Evolutionary conservation across 306 rosid genomes (phyloP).

Genomic region (Mucuna pruriens): DNA sequence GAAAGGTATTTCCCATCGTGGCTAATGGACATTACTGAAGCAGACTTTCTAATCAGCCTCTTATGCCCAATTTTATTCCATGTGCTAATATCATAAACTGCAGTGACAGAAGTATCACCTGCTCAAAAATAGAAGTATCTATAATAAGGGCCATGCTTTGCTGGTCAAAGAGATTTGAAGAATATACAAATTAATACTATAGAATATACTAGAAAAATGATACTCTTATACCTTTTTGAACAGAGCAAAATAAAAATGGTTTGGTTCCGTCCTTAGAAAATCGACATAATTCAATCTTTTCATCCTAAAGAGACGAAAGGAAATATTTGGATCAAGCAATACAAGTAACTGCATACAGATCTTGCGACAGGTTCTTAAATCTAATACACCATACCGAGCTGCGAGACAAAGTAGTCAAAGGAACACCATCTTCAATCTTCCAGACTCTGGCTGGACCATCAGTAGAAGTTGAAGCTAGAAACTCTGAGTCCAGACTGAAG

Average conservation of each 20-base stretch:
- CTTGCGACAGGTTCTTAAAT: conserved; percentile 10
- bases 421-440: conserved; percentile 89
- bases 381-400: conserved; percentile 55
- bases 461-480: conserved; percentile 85
- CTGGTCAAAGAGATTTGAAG: conserved; percentile 29
- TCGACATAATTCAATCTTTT: conserved; percentile 86
- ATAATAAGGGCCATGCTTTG: conserved; percentile 18
- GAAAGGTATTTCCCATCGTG: conserved; percentile 97
- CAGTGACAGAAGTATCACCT: conserved; percentile 71
- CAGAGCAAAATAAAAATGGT: conserved; percentile 82
- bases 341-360: conserved; percentile 20
- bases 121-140: conserved; percentile 35
- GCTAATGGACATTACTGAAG: conserved; percentile 85
- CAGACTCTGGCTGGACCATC: conserved; percentile 94
- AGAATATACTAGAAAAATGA: conserved; percentile 12
- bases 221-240: conserved; percentile 68
- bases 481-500: conserved; percentile 86
- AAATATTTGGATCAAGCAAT: conserved; percentile 22
- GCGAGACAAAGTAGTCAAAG: conserved; percentile 77
- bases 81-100: conserved; percentile 87
- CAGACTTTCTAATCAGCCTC: conserved; percentile 82
- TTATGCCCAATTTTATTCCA: conserved; percentile 94
- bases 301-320: conserved; percentile 60
- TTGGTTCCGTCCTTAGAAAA: conserved; percentile 97
- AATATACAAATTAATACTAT: background rate